Evolutionary conservation across 257 asterid genomes (phyloP), one percentile per base, ranked within the genome.

Genomic region (Penstemon barbatus): DNA sequence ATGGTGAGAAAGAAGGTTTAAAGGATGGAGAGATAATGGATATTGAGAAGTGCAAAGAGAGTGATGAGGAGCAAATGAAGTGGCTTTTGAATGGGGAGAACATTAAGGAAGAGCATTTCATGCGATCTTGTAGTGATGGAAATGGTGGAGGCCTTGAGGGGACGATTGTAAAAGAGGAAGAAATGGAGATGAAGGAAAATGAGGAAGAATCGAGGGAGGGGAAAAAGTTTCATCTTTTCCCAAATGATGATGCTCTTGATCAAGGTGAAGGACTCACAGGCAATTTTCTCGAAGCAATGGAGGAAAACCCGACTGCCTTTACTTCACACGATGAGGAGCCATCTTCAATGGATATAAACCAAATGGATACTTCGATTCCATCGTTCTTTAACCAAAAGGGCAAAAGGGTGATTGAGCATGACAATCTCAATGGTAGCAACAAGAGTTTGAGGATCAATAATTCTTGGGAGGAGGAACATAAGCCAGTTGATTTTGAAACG

Each of bases 401-500:
- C 6, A 93, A 93, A 78, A 83, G 99, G 78, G 86, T 51, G 70
- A 68, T 84, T n/a, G 96, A 80, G 41, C 81, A 81, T 36, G 96
- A 87, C 44, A 55, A 75, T 44, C 61, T 79, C 39, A 61, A 78
- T 44, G 81, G 78, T 8, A 52, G 69, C 77, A 87, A 70, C 78
- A 94, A 91, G 87, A 84, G 95, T 62, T 50, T 79, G 75, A 84
- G 96, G 88, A 74, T 77, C 64, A 80, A 77, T 11, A 86, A 75
- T 5, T 55, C 79, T 6, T 80, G 85, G 88, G 90, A 25, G 33
- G 33, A 25, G 33, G 33, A 87, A 18, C 49, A 63, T 43, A 83
- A 84, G 72, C 81, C 84, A 8, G 36, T 49, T 8, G 90, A 90
- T 71, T 75, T 84, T 49, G 89, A 78, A 65, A 69, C 63, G 58